These are phyloP conservation scores for Caryopteris hybrid DNA, from an alignment of 305 asterid genomes.

Conservation along the genomic window DNA sequence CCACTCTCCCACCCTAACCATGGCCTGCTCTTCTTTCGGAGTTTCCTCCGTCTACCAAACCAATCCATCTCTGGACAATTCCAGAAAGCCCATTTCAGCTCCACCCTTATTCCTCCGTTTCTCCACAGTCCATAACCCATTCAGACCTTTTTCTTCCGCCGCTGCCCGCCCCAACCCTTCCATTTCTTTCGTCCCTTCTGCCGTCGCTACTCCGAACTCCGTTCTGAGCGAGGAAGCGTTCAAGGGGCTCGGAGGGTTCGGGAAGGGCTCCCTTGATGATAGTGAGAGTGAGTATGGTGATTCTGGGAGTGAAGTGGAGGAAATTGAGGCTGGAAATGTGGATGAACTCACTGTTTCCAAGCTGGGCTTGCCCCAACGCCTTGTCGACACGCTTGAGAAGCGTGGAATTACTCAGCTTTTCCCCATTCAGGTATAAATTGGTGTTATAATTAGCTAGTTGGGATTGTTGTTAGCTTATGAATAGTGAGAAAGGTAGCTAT, in stretches of 20 bases:
- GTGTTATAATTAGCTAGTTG: not conserved
- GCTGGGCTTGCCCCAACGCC: slow-evolving; percentile 52
- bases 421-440: slow-evolving; percentile 65
- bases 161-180: slow-evolving; percentile 24
- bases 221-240: slow-evolving; percentile 78
- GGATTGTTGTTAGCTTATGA: not conserved
- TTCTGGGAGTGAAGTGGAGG: slow-evolving; percentile 34
- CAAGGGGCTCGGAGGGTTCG: slow-evolving; percentile 60
- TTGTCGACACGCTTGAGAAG: slow-evolving; percentile 58
- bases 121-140: slow-evolving; percentile 35
- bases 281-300: slow-evolving; percentile 45
- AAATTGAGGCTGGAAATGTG: slow-evolving; percentile 18
- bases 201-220: slow-evolving; percentile 56
- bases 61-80: slow-evolving; percentile 39
- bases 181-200: slow-evolving; percentile 44
- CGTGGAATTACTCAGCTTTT: slow-evolving; percentile 80
- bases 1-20: slow-evolving; percentile 10
- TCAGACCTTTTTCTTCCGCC: slow-evolving; percentile 28
- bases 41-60: slow-evolving; percentile 57
- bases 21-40: slow-evolving; percentile 60
- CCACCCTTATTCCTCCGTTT: slow-evolving; percentile 45
- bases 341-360: slow-evolving; percentile 56
- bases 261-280: slow-evolving; percentile 33
- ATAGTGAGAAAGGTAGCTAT: not conserved
- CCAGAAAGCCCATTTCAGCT: slow-evolving; percentile 34